A percentile compares a stretch with the other conserved stretches of the same genome.
Evolutionary conservation across 495 filamentous ascomycete genomes (phyloP).

Genomic region (Ramalina intermedia): DNA sequence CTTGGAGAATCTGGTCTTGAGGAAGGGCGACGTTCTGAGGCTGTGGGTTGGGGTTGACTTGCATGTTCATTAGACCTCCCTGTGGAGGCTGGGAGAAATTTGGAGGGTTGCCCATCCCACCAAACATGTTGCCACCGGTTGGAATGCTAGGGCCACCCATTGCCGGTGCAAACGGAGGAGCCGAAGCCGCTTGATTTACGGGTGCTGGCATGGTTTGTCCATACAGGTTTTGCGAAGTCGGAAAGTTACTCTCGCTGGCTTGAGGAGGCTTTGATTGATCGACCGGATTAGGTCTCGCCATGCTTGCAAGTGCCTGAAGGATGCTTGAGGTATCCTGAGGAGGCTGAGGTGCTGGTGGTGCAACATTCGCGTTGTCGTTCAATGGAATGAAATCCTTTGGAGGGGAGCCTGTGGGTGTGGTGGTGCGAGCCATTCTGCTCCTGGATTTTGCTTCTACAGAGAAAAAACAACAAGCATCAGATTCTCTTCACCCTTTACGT

Average conservation of each 20-base stretch:
- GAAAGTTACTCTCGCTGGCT: slow-evolving; percentile 39
- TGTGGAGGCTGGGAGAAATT: slow-evolving; percentile 15
- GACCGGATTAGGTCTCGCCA: slow-evolving; percentile 65
- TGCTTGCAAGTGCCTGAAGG: slow-evolving; percentile 68
- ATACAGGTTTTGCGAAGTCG: slow-evolving; percentile 33
- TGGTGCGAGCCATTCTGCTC: slow-evolving; percentile 22
- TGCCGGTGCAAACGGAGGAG: slow-evolving; percentile 32
- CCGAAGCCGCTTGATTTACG: slow-evolving; percentile 31
- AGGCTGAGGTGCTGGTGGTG: slow-evolving; percentile 22
- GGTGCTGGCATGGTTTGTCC: slow-evolving; percentile 30
- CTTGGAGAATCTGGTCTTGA: slow-evolving; percentile 39
- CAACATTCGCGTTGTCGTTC: slow-evolving; percentile 27
- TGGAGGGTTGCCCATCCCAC: slow-evolving; percentile 25
- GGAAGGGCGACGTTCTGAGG: slow-evolving; percentile 21
- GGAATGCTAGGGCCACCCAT: slow-evolving; percentile 48
- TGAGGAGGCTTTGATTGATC: slow-evolving; percentile 33
- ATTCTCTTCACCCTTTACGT: slow-evolving; percentile 14
- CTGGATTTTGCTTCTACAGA: slow-evolving; percentile 38
- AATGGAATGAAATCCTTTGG: slow-evolving; percentile 39
- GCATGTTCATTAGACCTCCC: slow-evolving; percentile 13
- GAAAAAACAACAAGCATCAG: slow-evolving; percentile 19
- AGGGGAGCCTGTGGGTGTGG: slow-evolving; percentile 68
- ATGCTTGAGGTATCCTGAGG: slow-evolving; percentile 55
- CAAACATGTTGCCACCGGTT: slow-evolving; percentile 33
- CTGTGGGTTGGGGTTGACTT: slow-evolving; percentile 19